Conservation (phyloP, 2,329 filamentous ascomycete genomes). For the Ceratocystis papillata region DNA sequence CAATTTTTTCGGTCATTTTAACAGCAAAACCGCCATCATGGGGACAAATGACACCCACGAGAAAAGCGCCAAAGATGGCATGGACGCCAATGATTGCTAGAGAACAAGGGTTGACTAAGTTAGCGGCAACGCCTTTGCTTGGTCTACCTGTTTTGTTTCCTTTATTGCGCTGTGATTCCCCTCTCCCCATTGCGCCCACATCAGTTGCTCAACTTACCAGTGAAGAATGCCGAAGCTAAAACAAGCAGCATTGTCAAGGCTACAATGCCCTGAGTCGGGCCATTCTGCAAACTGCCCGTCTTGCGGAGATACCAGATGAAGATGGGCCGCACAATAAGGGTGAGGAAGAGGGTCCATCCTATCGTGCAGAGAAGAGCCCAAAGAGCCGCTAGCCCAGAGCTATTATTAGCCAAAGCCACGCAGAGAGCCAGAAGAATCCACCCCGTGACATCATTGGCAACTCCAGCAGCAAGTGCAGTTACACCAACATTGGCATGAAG, state of each 20-base stretch:
- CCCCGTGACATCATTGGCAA: slow-evolving; percentile 69
- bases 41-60: slow-evolving; percentile 80
- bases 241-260: slow-evolving; percentile 70
- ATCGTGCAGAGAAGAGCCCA: slow-evolving; percentile 69
- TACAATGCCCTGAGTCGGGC: slow-evolving; percentile 75
- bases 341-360: slow-evolving; percentile 66
- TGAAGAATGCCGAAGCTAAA: slow-evolving; percentile 74
- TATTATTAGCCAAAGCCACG: slow-evolving; percentile 83
- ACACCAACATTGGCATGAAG: slow-evolving; percentile 74
- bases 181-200: neutral
- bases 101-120: neutral
- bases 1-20: slow-evolving; percentile 84
- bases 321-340: slow-evolving; percentile 58
- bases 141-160: neutral
- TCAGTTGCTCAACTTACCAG: slow-evolving; percentile 31
- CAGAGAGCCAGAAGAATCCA: slow-evolving; percentile 91
- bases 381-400: slow-evolving; percentile 67
- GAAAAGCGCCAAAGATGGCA: slow-evolving; percentile 86
- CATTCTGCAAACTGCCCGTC: slow-evolving; percentile 71
- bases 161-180: neutral
- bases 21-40: slow-evolving; percentile 85
- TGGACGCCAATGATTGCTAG: slow-evolving; percentile 73
- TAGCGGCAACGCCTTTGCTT: neutral
- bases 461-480: slow-evolving; percentile 79
- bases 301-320: slow-evolving; percentile 65